Conservation (phyloP, 2,329 filamentous ascomycete species). For the Colletotrichum sp. region DNA sequence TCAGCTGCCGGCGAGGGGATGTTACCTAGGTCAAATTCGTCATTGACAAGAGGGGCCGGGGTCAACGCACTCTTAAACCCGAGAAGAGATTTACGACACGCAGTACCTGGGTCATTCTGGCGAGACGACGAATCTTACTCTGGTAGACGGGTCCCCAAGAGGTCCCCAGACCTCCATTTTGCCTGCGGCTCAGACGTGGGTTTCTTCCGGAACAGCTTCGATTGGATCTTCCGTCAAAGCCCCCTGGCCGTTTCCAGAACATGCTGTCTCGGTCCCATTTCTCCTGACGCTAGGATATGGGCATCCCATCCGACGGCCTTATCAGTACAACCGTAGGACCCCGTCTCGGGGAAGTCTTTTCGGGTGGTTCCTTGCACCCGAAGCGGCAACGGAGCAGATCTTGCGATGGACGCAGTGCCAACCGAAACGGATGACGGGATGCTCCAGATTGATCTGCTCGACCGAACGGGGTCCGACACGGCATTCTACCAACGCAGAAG, state of each 20-base stretch:
- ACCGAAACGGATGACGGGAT: background rate
- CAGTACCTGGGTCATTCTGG: background rate
- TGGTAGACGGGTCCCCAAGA: background rate
- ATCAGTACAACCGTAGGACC: background rate
- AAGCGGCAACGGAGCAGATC: background rate
- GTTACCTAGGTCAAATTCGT: background rate
- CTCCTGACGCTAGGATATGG: background rate
- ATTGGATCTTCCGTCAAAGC: background rate
- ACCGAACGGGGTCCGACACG: constrained; percentile 7
- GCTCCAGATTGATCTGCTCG: background rate
- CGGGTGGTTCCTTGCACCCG: background rate
- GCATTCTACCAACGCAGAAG: background rate
- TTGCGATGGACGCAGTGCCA: background rate
- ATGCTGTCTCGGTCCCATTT: background rate
- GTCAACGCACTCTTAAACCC: background rate
- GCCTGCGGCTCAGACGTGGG: background rate
- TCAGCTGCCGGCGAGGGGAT: background rate
- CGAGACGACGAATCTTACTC: background rate
- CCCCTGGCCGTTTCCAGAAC: background rate
- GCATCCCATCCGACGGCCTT: background rate
- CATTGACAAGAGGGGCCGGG: background rate
- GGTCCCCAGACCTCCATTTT: background rate
- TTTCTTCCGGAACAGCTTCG: background rate
- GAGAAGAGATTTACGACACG: background rate
- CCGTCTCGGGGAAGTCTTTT: background rate